These are phyloP conservation scores for Balamuthia mandrillaris DNA, from an alignment of 208 protist species.

Conservation along the genomic window DNA sequence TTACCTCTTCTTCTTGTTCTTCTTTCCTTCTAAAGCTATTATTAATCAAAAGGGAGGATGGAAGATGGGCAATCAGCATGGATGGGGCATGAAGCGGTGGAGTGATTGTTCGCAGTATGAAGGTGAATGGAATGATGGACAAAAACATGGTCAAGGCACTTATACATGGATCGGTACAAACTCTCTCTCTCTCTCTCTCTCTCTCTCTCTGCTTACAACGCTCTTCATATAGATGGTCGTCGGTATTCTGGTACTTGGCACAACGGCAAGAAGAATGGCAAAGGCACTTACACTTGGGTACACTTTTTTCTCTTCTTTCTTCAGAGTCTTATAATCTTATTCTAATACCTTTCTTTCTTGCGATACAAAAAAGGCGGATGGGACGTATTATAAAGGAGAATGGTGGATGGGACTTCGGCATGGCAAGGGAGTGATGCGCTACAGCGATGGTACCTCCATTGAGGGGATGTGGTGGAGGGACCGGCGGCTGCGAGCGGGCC, in stretches of 20 bases:
- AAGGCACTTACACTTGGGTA: conserved; percentile 9
- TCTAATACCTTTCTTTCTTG: background rate
- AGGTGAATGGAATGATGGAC: conserved; percentile 29
- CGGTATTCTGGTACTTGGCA: conserved; percentile 16
- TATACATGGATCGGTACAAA: conserved; percentile 25
- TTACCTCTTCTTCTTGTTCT: background rate
- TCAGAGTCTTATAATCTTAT: background rate
- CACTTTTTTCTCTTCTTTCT: background rate
- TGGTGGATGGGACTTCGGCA: conserved; percentile 33
- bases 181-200: background rate
- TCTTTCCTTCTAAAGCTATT: background rate
- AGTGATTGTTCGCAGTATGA: conserved; percentile 27
- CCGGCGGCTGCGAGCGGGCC: background rate
- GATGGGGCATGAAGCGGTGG: conserved; percentile 37
- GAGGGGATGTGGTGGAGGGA: conserved; percentile 39
- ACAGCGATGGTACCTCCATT: background rate
- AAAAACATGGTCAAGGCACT: conserved; percentile 38
- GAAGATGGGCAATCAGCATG: conserved; percentile 23
- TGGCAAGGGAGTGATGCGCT: conserved; percentile 21
- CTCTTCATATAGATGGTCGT: background rate
- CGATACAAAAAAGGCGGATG: background rate
- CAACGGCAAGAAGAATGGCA: background rate
- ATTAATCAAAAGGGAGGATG: background rate
- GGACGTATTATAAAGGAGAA: conserved; percentile 7
- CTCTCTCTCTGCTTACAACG: background rate